A percentile compares a stretch with the other conserved stretches of the same genome.
phyloP scores from a whole-genome alignment of 441 rosid genomes.

The Arabidopsis hybrid region DNA sequence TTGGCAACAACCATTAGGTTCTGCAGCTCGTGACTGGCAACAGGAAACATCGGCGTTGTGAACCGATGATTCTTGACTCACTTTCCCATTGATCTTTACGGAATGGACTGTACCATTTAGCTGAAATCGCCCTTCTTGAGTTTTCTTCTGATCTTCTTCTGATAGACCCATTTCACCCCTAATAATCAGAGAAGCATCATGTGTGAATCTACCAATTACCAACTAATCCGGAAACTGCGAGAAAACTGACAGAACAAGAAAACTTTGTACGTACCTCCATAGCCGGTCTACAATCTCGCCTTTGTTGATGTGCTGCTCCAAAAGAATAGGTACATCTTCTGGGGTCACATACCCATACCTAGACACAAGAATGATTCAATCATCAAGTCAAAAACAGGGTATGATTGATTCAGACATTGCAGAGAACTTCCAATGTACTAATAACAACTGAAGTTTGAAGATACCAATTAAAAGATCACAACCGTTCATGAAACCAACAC shows the following conservation, averaged over 20 bases:
- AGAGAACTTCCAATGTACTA: background rate
- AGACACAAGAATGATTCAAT: slow-evolving; percentile 30
- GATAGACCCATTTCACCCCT: slow-evolving; percentile 98
- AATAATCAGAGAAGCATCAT: slow-evolving; percentile 38
- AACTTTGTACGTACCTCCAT: slow-evolving; percentile 73
- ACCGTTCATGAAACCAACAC: background rate
- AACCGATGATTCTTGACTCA: slow-evolving; percentile 44
- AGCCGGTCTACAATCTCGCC: slow-evolving; percentile 86
- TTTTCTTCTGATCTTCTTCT: slow-evolving; percentile 78
- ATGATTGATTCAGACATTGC: slow-evolving; percentile 5
- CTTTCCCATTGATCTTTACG: slow-evolving; percentile 38
- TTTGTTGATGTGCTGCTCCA: slow-evolving; percentile 83
- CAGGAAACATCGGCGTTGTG: slow-evolving; percentile 34
- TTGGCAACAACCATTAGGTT: slow-evolving; percentile 45
- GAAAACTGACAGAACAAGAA: slow-evolving; percentile 23
- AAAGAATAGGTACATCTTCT: slow-evolving; percentile 76
- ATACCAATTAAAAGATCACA: slow-evolving; percentile 15
- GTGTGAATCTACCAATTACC: slow-evolving; percentile 13
- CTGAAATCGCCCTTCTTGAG: slow-evolving; percentile 65
- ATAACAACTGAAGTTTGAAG: slow-evolving; percentile 6
- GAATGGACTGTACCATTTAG: slow-evolving; percentile 50
- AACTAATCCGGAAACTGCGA: slow-evolving; percentile 17
- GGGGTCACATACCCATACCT: slow-evolving; percentile 97
- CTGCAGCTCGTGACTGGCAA: no score
- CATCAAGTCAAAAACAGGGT: slow-evolving; percentile 26